Evolutionary conservation across 225 moss, liverwort and hornwort genomes (phyloP).

Genomic region (Marchantia polymorpha): DNA sequence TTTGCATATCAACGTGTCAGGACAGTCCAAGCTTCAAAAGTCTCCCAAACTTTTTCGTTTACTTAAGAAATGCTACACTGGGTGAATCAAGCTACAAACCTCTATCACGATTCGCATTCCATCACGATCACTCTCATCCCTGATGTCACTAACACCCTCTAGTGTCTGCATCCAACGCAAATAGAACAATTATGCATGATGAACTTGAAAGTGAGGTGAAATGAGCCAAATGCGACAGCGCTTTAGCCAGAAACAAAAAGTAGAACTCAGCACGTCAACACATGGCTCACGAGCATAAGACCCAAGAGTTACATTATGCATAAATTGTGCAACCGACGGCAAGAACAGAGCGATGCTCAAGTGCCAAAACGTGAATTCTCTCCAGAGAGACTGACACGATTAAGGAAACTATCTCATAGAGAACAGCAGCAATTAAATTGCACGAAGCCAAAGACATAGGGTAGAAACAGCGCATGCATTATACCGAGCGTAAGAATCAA

Average conservation of each 20-base stretch:
- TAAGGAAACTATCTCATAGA: no score
- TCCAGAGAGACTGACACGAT: no score
- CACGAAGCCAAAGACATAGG: no score
- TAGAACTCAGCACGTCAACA: background rate
- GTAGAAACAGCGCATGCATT: no score
- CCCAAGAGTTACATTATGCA: no score
- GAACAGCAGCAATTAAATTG: no score
- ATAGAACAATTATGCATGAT: background rate
- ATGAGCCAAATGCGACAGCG: background rate
- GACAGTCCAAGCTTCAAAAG: background rate
- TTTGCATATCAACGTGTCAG: background rate
- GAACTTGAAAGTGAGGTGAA: background rate
- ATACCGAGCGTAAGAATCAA: no score
- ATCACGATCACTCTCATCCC: conserved; percentile 94
- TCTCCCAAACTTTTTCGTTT: background rate
- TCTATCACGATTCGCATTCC: conserved; percentile 94
- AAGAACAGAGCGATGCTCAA: no score
- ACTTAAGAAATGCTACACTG: background rate
- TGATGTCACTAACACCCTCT: conserved; percentile 92
- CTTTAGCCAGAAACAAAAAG: background rate
- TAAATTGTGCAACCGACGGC: no score
- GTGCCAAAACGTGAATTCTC: no score
- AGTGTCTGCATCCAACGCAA: conserved; percentile 50
- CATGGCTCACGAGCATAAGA: no score
- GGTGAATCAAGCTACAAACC: conserved; percentile 36